Conservation (phyloP, 371 early-diverging fungal genomes). For the Rhizomucor miehei region DNA sequence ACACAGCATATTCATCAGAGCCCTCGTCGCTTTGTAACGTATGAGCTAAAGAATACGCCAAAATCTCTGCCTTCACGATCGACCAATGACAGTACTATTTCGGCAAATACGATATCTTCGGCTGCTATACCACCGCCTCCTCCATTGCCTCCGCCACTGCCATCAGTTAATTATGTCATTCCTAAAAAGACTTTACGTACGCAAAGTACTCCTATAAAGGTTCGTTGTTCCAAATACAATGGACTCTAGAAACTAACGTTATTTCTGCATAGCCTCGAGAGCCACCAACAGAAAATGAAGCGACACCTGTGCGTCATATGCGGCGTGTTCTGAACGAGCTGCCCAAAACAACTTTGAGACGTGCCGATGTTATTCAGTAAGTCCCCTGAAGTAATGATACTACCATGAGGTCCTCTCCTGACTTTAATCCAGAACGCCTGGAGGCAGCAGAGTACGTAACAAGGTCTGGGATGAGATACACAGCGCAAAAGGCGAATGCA, state of each 20-base stretch:
- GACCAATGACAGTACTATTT: too few species aligned
- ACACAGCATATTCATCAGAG: too few species aligned
- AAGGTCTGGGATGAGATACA: conserved; percentile 18
- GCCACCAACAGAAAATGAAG: neutral
- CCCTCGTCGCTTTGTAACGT: too few species aligned
- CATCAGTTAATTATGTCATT: neutral
- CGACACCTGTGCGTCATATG: conserved; percentile 6
- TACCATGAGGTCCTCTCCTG: neutral
- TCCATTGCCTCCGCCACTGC: neutral
- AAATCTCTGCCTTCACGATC: too few species aligned
- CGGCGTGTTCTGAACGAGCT: conserved; percentile 11
- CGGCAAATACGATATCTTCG: neutral
- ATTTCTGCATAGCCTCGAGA: neutral
- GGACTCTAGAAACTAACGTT: neutral
- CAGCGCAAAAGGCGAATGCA: neutral
- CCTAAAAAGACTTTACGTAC: too few species aligned
- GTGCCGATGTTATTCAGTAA: conserved; percentile 9
- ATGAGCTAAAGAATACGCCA: too few species aligned
- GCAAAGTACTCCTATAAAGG: too few species aligned
- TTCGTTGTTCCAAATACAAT: too few species aligned
- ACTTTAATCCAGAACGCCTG: conserved; percentile 3
- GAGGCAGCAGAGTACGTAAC: conserved; percentile 10
- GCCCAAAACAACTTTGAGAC: conserved; percentile 9
- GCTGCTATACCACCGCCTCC: neutral
- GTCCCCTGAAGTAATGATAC: neutral